phyloP scores from a whole-genome alignment of 257 asterid genomes.

The Thymus mandschuricus region DNA sequence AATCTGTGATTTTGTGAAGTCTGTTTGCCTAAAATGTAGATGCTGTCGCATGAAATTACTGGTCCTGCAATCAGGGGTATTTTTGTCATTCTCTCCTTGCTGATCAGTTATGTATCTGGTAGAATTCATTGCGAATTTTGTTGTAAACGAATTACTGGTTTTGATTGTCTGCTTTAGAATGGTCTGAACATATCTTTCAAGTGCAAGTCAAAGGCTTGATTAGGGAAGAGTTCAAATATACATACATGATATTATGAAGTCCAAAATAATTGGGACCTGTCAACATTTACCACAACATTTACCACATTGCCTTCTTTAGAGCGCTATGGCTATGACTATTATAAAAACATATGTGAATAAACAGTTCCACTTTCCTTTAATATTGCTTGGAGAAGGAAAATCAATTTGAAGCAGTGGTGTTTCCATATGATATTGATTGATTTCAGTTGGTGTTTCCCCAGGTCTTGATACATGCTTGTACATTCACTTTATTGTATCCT shows the following conservation, averaged over 20 bases:
- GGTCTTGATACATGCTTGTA: constrained; percentile 18
- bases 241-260: not conserved
- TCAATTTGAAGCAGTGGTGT: not conserved
- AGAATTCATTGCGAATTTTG: not conserved
- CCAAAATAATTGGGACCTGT: constrained; percentile 3
- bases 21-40: not conserved
- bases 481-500: constrained; percentile 6
- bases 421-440: constrained; percentile 9
- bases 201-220: constrained; percentile 2
- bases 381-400: constrained; percentile 18
- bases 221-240: not conserved
- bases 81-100: constrained; percentile 2
- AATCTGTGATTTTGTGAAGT: not conserved
- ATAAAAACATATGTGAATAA: constrained; percentile 9
- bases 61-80: not conserved
- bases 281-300: not conserved
- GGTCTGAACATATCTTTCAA: constrained; percentile 16
- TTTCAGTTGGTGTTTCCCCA: constrained; percentile 27
- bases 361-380: constrained; percentile 4
- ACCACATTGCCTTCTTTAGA: constrained; percentile 3
- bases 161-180: constrained; percentile 17
- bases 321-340: constrained; percentile 4
- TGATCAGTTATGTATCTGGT: not conserved
- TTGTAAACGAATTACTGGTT: constrained; percentile 5
- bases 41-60: constrained; percentile 13